Evolutionary conservation across 2,329 filamentous ascomycete genomes (phyloP), one percentile per base, ranked within the genome.

Genomic region (Neopestalotiopsis clavispora): DNA sequence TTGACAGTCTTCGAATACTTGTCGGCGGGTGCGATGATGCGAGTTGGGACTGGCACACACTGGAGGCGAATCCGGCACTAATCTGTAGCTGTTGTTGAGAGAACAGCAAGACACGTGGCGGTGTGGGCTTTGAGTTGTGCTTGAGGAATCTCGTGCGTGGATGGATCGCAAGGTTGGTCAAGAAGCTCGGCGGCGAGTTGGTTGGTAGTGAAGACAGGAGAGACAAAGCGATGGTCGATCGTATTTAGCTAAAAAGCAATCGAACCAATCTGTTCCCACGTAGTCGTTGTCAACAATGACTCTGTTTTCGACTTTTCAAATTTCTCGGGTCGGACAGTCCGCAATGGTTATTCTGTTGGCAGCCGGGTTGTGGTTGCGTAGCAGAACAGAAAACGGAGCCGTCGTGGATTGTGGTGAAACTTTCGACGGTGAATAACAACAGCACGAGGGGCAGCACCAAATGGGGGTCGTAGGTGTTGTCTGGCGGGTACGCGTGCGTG

Each of bases 231-330:
- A 17, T 58, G 65, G 52, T 59, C 34, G 65, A 67, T 67, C 65
- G 65, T 59, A 60, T 67, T 67, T 67, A 67, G 65, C 65, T 67
- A 67, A 67, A 67, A 67, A 67, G 65, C 56, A 67, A 67, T 60
- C 65, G 56, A 9, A 30, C 65, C 13, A 45, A 57, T 34, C 13
- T 57, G 3, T 66, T 30, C n/a, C 12, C 42, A 38, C 13, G n/a
- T 34, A n/a, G 30, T 34, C 10, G 32, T 30, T 62, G 34, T 30
- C 30, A 23, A 14, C 20, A 23, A 23, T 63, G 32, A 23, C 13
- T 38, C 38, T 38, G 60, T 40, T 34, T 45, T n/a, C 60, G 14
- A 60, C 6, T 9, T 20, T 30, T 14, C 60, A 9, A 60, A 9
- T 9, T 20, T 30, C 12, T 60, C 57, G n/a, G 20, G 17, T 60